Base-by-base conservation (phyloP, 2,329 filamentous ascomycete species). In the Biscogniauxia sp. region DNA sequence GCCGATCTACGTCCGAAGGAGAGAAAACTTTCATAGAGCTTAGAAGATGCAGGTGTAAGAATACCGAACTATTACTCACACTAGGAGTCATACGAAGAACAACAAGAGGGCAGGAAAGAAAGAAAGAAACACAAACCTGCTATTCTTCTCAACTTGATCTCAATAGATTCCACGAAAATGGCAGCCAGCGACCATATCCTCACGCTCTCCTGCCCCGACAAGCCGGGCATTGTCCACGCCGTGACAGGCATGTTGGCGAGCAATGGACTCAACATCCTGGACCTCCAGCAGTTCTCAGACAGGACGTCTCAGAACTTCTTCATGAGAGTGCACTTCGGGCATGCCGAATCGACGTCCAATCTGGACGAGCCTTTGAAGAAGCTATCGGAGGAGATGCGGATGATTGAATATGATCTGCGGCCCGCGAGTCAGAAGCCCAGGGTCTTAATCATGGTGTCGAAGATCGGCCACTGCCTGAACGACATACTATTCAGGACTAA, bases 361-460 rank as follows among this genome's bases (percentile, higher is more conserved):
- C 78, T 92, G 54, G 75, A 72, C 7, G 75, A 73, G 59, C 82
- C 84, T 6, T 88, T 94, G 68, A 76, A 79, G 26, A 76, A 80
- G 51, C 85, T 92, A 56, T 88, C 88, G 2, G 69, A 77, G 56
- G 80, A 87, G 25, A 84, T 92, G 77, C 72, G 80, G 60, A 90
- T 92, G 87, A 80, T 86, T 69, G 53, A 65, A 51, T 92, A 90
- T 78, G 82, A 90, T 68, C 83, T 95, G 68, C 83, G 87, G 15
- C 85, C 89, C 3, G 83, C 87, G 13, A 78, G 86, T 55, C 81
- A 87, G 70, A 93, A 92, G 79, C 88, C 88, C 60, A 84, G 87
- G 66, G 88, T 93, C 54, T 80, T 95, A 69, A 92, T 95, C 80
- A 94, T 95, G 91, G 91, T 94, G 28, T 93, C 90, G 70, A 93